Base-by-base conservation (phyloP, 495 filamentous ascomycete genomes). In the Penicillium lagena region DNA sequence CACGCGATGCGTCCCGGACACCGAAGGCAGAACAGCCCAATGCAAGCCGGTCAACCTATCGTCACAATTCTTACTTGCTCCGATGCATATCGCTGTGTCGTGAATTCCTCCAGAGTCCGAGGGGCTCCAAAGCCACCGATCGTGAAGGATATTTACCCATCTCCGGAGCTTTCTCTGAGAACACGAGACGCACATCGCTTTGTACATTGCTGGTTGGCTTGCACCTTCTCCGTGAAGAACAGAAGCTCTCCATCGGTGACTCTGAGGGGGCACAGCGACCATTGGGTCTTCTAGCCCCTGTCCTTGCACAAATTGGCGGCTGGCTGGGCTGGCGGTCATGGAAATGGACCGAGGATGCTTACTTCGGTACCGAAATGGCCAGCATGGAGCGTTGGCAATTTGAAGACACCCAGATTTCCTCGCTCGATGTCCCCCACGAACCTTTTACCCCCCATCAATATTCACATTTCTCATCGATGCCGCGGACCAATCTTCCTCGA, bases 291-390 rank as follows among this genome's bases (percentile, higher is more conserved):
- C 63, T 96, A 36, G 77, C 78, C 30, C 78, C 82, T 5, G 54
- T 96, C 2, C 67, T 98, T 12, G 83, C 85, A 22, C 91, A 95
- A 53, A 67, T 98, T 45, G 80, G 84, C 6, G 70, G 73, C 43
- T 97, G 90, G 89, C 63, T 97, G n/a, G 79, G 83, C 7, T 96
- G 90, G 88, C 50, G 67, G 11, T 72, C 71, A 17, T 97, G 89
- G 84, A 73, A 65, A 37, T 76, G 63, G 64, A 62, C 54, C 4
- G 56, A 67, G 27, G 60, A 76, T 42, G 59, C 76, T 7, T 78
- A 83, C 40, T 97, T 89, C 61, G 79, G 81, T 33, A 66, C 86
- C 2, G 90, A 86, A 49, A 80, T 81, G 44, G 77, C 75, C 12
- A 78, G 72, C 36, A 78, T 82, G 55, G 66, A 75, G 15, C 52